Conservation (phyloP, 2,329 filamentous ascomycete species). For the Zalaria sp. region DNA sequence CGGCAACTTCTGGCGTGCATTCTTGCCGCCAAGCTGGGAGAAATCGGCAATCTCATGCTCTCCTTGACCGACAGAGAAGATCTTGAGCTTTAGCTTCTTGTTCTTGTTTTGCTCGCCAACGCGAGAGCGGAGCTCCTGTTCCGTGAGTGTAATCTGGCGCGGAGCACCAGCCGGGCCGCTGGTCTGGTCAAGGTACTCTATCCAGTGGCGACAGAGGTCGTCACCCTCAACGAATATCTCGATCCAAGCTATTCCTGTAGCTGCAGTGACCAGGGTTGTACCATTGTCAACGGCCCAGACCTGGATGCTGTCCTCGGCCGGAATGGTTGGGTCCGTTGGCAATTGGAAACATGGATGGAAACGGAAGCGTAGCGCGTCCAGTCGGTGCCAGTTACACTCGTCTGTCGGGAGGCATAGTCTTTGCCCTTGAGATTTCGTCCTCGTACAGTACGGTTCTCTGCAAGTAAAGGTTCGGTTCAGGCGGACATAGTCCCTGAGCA, state of each 20-base stretch:
- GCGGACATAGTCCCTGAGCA: constrained; percentile 76
- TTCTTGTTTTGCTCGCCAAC: constrained; percentile 62
- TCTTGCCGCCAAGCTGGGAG: constrained; percentile 52
- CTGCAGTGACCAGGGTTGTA: constrained; percentile 61
- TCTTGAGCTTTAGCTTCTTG: constrained; percentile 50
- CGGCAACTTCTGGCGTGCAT: constrained; percentile 59
- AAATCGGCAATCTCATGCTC: constrained; percentile 68
- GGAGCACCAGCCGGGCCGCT: constrained; percentile 45
- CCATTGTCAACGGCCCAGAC: constrained; percentile 73
- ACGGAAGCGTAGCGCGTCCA: constrained; percentile 79
- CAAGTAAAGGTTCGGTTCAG: constrained; percentile 73
- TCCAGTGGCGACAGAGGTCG: constrained; percentile 63
- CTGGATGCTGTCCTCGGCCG: constrained; percentile 61
- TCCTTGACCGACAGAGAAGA: constrained; percentile 65
- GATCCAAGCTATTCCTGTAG: constrained; percentile 70
- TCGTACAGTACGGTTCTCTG: constrained; percentile 72
- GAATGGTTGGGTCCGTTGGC: constrained; percentile 53
- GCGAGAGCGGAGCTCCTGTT: constrained; percentile 56
- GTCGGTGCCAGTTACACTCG: constrained; percentile 82
- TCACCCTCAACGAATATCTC: constrained; percentile 75
- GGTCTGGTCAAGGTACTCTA: constrained; percentile 59
- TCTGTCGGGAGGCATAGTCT: constrained; percentile 60
- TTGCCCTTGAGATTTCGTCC: constrained; percentile 67
- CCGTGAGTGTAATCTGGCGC: constrained; percentile 59
- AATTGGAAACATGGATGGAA: constrained; percentile 82